phyloP scores from a whole-genome alignment of 176 grass and related monocot species.

The Cenchrus americanus region DNA sequence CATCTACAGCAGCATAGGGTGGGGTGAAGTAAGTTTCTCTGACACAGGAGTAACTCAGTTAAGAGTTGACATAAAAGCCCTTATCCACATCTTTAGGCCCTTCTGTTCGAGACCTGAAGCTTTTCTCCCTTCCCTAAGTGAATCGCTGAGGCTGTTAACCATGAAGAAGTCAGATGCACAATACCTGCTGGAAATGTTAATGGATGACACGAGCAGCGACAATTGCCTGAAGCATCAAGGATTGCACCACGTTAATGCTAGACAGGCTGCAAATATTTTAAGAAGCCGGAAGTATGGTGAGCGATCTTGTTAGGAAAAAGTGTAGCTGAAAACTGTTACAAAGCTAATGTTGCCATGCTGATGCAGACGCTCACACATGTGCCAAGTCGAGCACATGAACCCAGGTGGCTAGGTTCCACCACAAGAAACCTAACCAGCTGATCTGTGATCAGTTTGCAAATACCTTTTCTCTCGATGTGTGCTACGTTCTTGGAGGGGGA shows the following conservation, averaged over 20 bases:
- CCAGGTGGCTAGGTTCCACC: no score
- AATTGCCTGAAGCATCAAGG: conserved; percentile 48
- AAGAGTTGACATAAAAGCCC: conserved; percentile 63
- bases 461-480: no score
- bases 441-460: no score
- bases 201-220: conserved; percentile 35
- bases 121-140: conserved; percentile 71
- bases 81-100: conserved; percentile 72
- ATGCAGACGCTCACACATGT: not conserved
- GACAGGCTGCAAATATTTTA: conserved; percentile 70
- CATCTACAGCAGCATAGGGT: conserved; percentile 72
- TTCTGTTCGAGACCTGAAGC: conserved; percentile 77
- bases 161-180: conserved; percentile 51
- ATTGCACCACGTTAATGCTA: conserved; percentile 64
- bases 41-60: conserved; percentile 60
- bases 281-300: conserved; percentile 48
- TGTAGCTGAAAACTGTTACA: not conserved
- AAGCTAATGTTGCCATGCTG: conserved; percentile 4
- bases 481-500: no score
- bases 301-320: conserved; percentile 4
- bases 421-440: no score
- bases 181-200: conserved; percentile 59
- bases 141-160: conserved; percentile 69
- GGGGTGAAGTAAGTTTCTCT: conserved; percentile 60
- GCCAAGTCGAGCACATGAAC: no score